These are phyloP conservation scores for Thelonectria discophora DNA, from an alignment of 2,329 filamentous ascomycete species.

Conservation along the genomic window DNA sequence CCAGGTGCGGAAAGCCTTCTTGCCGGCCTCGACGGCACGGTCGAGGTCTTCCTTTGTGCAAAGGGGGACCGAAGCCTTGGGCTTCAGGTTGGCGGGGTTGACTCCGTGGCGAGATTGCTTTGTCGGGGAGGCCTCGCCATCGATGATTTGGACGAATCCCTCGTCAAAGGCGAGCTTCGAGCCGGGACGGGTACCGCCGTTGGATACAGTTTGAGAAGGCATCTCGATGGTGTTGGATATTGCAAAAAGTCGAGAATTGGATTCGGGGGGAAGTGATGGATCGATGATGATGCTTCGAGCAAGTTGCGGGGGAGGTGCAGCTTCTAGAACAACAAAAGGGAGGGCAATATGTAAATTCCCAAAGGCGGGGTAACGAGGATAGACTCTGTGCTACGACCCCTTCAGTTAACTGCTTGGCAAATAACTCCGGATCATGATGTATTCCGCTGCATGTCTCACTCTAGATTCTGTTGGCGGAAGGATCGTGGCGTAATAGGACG, in stretches of 20 bases:
- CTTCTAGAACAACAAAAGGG: background rate
- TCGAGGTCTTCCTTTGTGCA: conserved; percentile 39
- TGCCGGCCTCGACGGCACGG: conserved; percentile 35
- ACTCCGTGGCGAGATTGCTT: conserved; percentile 32
- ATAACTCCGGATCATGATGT: background rate
- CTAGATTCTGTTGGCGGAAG: no score
- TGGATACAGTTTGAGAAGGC: background rate
- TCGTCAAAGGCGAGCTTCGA: conserved; percentile 23
- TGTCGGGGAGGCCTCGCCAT: conserved; percentile 31
- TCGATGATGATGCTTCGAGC: background rate
- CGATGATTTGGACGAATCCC: conserved; percentile 38
- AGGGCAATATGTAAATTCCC: background rate
- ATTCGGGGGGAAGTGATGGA: background rate
- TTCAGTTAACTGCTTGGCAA: background rate
- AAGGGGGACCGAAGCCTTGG: conserved; percentile 43
- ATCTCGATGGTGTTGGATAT: background rate
- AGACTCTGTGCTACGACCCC: background rate
- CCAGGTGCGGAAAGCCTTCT: conserved; percentile 42
- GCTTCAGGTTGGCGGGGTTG: conserved; percentile 45
- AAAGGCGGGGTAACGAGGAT: background rate
- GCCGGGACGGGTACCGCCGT: background rate
- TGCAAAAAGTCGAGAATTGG: background rate
- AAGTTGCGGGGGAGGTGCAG: no score
- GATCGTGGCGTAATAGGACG: background rate
- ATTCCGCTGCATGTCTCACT: background rate